Conservation (phyloP, 306 rosid species). For the Quercus engelmannii region DNA sequence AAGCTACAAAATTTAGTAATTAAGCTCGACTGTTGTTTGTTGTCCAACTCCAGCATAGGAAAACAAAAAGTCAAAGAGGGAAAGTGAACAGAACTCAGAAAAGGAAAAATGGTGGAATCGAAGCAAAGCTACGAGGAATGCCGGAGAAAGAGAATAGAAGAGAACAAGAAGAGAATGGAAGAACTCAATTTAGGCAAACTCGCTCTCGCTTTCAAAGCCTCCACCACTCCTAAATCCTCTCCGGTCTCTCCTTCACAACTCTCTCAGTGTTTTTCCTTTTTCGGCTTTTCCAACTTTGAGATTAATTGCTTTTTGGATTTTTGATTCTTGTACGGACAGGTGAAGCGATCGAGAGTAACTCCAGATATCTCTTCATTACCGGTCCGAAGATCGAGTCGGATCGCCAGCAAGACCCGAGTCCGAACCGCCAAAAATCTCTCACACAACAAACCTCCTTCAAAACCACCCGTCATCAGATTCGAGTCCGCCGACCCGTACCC, state of each 20-base stretch:
- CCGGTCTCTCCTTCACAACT: conserved; percentile 29
- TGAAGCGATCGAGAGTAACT: conserved; percentile 20
- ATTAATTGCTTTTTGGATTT: too few relatives aligned
- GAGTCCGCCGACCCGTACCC: too few relatives aligned
- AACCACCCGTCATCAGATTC: too few relatives aligned
- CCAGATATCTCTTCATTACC: conserved; percentile 15
- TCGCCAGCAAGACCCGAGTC: conserved; percentile 16
- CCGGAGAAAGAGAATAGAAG: conserved; percentile 42
- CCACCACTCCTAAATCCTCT: conserved; percentile 33
- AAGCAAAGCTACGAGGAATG: conserved; percentile 43
- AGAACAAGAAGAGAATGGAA: conserved; percentile 50
- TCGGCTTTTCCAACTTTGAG: background rate
- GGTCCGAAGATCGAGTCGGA: conserved; percentile 43
- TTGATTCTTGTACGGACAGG: conserved; percentile 1
- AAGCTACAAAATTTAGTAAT: fast-evolving
- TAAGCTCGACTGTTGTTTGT: too few relatives aligned
- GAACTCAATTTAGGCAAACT: conserved; percentile 47
- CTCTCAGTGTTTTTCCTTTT: background rate
- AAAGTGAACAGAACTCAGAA: too few relatives aligned
- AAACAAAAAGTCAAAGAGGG: too few relatives aligned
- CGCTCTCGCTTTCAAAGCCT: conserved; percentile 30
- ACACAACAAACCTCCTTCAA: too few relatives aligned
- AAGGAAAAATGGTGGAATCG: conserved; percentile 32
- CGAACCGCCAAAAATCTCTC: too few relatives aligned
- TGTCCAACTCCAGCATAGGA: too few relatives aligned